Percentiles rank a stretch among this genome's conserved stretches.
Conservation (phyloP, 2,329 filamentous ascomycete species). For the Bipolaris gigantea region DNA sequence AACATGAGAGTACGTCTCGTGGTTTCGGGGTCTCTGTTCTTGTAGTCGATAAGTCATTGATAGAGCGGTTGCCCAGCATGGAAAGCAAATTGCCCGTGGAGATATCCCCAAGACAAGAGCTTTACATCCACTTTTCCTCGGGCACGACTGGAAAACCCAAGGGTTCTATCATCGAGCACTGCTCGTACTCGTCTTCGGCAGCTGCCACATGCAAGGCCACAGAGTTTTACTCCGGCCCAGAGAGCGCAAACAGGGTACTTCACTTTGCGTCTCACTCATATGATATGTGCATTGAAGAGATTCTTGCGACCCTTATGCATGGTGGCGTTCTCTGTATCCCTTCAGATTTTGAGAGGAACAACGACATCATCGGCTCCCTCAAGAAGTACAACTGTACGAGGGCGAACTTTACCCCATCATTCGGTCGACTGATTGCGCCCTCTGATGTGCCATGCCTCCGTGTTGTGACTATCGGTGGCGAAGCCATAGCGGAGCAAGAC, state of each 20-base stretch:
- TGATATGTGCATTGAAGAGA: background rate
- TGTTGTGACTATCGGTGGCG: background rate
- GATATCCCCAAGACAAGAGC: background rate
- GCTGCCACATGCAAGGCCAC: background rate
- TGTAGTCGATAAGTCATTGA: background rate
- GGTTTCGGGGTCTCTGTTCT: no score
- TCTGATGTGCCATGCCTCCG: background rate
- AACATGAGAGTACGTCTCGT: background rate
- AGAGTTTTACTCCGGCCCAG: background rate
- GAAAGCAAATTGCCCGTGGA: no score
- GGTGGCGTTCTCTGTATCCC: background rate
- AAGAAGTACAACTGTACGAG: background rate
- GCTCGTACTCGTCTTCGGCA: background rate
- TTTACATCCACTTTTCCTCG: background rate
- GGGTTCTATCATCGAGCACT: background rate
- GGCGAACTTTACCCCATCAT: background rate
- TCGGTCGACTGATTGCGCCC: background rate
- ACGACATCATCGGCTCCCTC: background rate
- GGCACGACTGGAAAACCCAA: background rate
- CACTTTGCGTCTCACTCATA: background rate
- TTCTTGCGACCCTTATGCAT: background rate
- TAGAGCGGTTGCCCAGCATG: background rate
- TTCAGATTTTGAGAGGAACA: background rate
- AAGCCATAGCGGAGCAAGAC: background rate
- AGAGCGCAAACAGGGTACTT: background rate